These are phyloP conservation scores for Graphilbum sp. DNA, from an alignment of 2,329 filamentous ascomycete species.

Conservation along the genomic window DNA sequence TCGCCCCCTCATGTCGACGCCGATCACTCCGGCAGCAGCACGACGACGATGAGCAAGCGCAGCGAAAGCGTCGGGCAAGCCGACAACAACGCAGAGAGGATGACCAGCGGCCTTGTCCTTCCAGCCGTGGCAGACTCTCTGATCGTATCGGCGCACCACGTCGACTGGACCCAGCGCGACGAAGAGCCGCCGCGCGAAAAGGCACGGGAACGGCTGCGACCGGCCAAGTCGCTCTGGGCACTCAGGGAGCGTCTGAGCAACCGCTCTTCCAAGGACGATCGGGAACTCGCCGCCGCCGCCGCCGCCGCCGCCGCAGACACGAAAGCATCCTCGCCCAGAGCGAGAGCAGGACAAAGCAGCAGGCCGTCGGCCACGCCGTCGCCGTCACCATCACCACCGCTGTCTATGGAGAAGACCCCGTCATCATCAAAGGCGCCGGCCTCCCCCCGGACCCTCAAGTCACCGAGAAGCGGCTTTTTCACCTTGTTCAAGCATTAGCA, in stretches of 20 bases:
- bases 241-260: slow-evolving; percentile 25
- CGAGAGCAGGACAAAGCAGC: slow-evolving; percentile 5
- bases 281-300: no score
- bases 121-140: background rate
- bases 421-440: slow-evolving; percentile 1
- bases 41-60: background rate
- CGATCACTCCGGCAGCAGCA: background rate
- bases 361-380: background rate
- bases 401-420: background rate
- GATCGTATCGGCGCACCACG: slow-evolving; percentile 21
- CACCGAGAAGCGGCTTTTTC: slow-evolving; percentile 23
- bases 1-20: background rate
- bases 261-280: slow-evolving; percentile 4
- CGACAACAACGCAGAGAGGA: background rate
- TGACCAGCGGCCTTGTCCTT: background rate
- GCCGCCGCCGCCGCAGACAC: no score
- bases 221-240: slow-evolving; percentile 30
- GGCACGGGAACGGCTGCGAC: slow-evolving; percentile 5
- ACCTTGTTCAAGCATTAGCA: slow-evolving; percentile 25
- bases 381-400: background rate
- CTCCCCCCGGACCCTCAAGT: slow-evolving; percentile 15
- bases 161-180: slow-evolving; percentile 45
- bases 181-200: slow-evolving; percentile 11
- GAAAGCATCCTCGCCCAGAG: no score
- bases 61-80: background rate